Conservation (phyloP, 1,284 basidiomycete genomes). For the Ustilago sp. region DNA sequence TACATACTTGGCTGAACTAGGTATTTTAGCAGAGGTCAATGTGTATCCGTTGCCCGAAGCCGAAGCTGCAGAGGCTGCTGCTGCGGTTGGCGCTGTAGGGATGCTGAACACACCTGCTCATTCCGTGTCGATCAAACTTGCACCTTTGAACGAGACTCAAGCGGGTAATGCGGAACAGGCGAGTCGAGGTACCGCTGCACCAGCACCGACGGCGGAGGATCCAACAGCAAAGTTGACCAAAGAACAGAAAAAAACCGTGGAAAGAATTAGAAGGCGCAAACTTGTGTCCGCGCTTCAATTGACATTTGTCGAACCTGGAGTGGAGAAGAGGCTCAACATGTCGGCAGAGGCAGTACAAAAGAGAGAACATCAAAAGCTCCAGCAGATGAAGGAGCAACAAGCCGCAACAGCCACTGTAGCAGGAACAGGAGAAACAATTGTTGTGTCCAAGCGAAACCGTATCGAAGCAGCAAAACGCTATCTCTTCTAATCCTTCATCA, state of each 20-base stretch:
- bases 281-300: constrained; percentile 18
- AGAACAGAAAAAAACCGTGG: constrained; percentile 13
- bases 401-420: neutral
- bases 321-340: constrained; percentile 10
- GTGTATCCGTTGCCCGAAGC: constrained; percentile 10
- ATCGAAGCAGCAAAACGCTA: constrained; percentile 45
- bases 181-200: neutral
- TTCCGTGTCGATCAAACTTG: constrained; percentile 25
- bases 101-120: constrained; percentile 9
- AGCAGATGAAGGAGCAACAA: neutral
- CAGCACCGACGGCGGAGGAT: neutral
- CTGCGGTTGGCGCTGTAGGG: neutral
- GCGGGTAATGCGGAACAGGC: neutral
- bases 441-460: constrained; percentile 12
- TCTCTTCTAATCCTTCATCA: constrained; percentile 28
- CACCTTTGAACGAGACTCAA: constrained; percentile 11
- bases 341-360: neutral
- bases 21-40: constrained; percentile 18
- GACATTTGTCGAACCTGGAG: constrained; percentile 32
- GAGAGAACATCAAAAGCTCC: neutral
- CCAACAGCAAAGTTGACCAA: neutral
- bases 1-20: constrained; percentile 10
- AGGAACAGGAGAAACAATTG: neutral
- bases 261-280: constrained; percentile 37
- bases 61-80: neutral